These are phyloP conservation scores for Metschnikowia peoriensis DNA, from an alignment of 805 yeast species.

Conservation along the genomic window DNA sequence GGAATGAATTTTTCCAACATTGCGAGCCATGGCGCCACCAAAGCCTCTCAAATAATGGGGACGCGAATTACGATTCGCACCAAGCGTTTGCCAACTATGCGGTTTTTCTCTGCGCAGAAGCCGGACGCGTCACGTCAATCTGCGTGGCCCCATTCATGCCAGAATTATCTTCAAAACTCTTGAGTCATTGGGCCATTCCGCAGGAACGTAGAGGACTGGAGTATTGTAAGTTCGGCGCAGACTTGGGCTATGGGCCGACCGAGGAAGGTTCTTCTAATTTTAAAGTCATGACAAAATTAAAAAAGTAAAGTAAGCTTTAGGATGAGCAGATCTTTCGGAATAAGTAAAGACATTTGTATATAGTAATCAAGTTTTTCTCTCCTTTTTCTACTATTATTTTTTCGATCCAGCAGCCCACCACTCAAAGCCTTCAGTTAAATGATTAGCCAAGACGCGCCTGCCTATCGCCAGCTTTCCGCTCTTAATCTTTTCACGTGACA, in stretches of 20 bases:
- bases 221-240: conserved; percentile 55
- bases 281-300: conserved; percentile 17
- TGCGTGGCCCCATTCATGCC: conserved; percentile 76
- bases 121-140: conserved; percentile 64
- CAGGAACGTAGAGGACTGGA: conserved; percentile 38
- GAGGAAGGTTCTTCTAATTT: not conserved
- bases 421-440: too few species aligned
- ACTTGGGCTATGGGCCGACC: conserved; percentile 25
- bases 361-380: not conserved
- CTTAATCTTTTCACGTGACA: conserved; percentile 1
- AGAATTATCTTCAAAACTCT: conserved; percentile 52
- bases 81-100: conserved; percentile 42
- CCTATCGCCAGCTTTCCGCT: not conserved
- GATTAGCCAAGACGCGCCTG: too few species aligned
- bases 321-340: not conserved
- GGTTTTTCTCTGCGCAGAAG: conserved; percentile 67
- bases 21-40: conserved; percentile 73
- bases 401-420: not conserved
- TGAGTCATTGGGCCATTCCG: conserved; percentile 56
- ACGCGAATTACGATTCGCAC: conserved; percentile 8
- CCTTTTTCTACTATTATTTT: too few species aligned
- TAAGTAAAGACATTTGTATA: not conserved
- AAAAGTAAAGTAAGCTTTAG: not conserved
- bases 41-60: conserved; percentile 15
- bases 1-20: conserved; percentile 66